Conservation (phyloP, 2,329 filamentous ascomycete genomes). For the Tolypocladium endophyticum region DNA sequence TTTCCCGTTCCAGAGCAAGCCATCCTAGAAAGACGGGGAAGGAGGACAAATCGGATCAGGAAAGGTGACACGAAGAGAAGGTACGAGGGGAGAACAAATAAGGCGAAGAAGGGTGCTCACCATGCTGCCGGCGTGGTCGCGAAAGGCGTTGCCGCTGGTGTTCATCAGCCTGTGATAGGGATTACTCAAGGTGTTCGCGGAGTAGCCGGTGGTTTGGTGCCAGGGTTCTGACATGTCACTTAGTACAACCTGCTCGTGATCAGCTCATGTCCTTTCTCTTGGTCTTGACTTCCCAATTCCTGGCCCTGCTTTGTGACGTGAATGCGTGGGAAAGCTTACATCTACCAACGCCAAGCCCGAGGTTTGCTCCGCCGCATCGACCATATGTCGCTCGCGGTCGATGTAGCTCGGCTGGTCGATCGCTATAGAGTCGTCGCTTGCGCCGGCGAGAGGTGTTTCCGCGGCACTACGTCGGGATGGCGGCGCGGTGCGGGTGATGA, state of each 20-base stretch:
- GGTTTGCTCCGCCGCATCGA: slow-evolving; percentile 10
- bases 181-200: slow-evolving; percentile 86
- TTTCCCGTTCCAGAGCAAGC: background rate
- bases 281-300: background rate
- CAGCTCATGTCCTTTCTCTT: slow-evolving; percentile 3
- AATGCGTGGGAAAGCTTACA: slow-evolving; percentile 26
- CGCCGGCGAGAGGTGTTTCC: background rate
- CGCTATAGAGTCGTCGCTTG: background rate
- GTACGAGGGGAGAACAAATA: background rate
- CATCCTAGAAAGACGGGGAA: background rate
- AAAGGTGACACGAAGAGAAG: background rate
- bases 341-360: slow-evolving; percentile 52
- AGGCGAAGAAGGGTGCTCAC: slow-evolving; percentile 37
- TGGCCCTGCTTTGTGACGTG: background rate
- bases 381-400: slow-evolving; percentile 45
- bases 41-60: background rate
- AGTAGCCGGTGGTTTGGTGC: slow-evolving; percentile 68
- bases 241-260: slow-evolving; percentile 57
- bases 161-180: slow-evolving; percentile 99
- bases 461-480: slow-evolving; percentile 1
- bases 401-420: slow-evolving; percentile 49
- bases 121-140: slow-evolving; percentile 91
- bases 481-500: slow-evolving; percentile 50
- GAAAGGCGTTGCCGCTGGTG: slow-evolving; percentile 77
- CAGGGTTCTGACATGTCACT: slow-evolving; percentile 99